Percentiles rank a stretch among this genome's conserved stretches.
Evolutionary conservation across 1,284 basidiomycete species (phyloP).

Genomic region (Sphaerobolus stellatus): DNA sequence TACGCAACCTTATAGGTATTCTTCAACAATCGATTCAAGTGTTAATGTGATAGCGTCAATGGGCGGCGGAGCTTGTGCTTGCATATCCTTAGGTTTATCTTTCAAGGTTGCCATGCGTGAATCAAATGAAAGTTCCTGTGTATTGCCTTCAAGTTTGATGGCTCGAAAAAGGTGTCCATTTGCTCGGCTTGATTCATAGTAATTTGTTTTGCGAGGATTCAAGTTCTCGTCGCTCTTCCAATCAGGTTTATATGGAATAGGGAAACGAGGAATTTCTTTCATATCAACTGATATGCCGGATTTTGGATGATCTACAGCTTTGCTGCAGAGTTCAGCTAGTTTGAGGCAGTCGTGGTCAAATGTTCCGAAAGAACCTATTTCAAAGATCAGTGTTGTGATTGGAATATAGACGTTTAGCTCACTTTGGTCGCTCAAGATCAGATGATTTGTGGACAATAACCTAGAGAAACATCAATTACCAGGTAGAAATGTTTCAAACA

Average conservation of each 20-base stretch:
- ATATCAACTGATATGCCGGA: constrained; percentile 66
- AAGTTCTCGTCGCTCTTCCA: constrained; percentile 71
- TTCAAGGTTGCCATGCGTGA: neutral
- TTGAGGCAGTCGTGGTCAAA: constrained; percentile 60
- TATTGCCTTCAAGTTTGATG: constrained; percentile 46
- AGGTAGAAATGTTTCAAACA: neutral
- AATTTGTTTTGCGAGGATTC: constrained; percentile 56
- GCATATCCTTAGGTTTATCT: neutral
- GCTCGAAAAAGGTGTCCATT: constrained; percentile 67
- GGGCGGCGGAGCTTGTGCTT: neutral
- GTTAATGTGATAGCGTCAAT: constrained; percentile 8
- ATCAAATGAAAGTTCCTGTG: constrained; percentile 5
- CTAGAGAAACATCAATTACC: neutral
- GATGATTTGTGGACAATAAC: constrained; percentile 12
- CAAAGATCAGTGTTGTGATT: neutral
- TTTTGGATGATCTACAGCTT: constrained; percentile 75
- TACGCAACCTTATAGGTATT: neutral
- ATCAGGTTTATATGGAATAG: constrained; percentile 70
- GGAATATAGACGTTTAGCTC: neutral
- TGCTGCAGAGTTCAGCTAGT: constrained; percentile 64
- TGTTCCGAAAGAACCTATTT: constrained; percentile 67
- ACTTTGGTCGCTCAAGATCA: constrained; percentile 44
- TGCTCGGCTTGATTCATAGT: constrained; percentile 66
- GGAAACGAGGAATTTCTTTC: constrained; percentile 42
- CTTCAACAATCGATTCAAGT: constrained; percentile 8